Evolutionary conservation across 768 basidiomycete genomes (phyloP).

Genomic region (Suillus discolor): DNA sequence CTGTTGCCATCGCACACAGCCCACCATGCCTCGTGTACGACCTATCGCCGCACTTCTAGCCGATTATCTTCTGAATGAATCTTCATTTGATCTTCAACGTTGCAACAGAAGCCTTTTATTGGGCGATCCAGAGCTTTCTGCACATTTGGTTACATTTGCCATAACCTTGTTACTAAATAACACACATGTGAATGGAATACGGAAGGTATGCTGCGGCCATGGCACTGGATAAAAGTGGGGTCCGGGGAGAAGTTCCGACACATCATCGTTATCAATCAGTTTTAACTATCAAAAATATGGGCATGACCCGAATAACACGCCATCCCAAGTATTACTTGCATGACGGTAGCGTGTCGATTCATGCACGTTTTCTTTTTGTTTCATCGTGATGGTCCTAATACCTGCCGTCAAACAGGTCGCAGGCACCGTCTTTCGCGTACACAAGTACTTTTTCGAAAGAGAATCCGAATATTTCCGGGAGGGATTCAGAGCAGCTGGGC

Average conservation of each 20-base stretch:
- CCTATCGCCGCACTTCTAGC: background rate
- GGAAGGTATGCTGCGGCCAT: conserved; percentile 1
- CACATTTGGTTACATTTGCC: background rate
- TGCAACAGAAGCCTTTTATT: background rate
- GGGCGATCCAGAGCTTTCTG: background rate
- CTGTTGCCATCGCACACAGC: background rate
- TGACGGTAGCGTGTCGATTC: background rate
- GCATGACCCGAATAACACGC: background rate
- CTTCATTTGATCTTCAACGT: background rate
- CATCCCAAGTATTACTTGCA: conserved; percentile 2
- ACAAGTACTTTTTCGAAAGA: conserved; percentile 39
- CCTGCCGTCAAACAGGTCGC: conserved; percentile 32
- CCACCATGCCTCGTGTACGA: background rate
- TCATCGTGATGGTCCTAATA: background rate
- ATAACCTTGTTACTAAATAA: background rate
- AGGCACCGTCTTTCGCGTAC: conserved; percentile 35
- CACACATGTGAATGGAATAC: background rate
- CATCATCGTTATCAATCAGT: background rate
- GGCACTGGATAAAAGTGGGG: background rate
- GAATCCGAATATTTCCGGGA: conserved; percentile 35
- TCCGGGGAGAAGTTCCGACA: background rate
- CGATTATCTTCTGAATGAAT: background rate
- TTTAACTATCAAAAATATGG: background rate
- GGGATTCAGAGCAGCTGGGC: conserved; percentile 19
- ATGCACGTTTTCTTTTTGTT: background rate